Evolutionary conservation across 495 filamentous ascomycete species (phyloP).

Genomic region (Hypoxylon crocopeplum): DNA sequence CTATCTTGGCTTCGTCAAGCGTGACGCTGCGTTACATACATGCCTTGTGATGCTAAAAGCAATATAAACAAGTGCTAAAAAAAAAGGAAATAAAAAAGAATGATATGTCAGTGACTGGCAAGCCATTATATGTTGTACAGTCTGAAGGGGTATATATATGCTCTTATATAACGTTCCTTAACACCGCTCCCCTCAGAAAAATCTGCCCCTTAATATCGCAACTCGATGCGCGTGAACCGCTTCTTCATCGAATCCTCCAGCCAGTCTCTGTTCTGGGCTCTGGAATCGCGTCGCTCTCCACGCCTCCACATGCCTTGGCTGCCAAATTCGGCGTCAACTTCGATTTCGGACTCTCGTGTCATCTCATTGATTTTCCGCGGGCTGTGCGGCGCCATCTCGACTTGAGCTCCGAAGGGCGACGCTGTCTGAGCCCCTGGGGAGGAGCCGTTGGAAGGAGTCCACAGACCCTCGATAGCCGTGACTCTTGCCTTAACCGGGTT

Average conservation of each 20-base stretch:
- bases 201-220: conserved; percentile 29
- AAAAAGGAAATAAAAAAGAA: conserved; percentile 19
- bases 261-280: conserved; percentile 31
- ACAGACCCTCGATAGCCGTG: background rate
- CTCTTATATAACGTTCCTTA: conserved; percentile 18
- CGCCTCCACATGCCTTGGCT: conserved; percentile 29
- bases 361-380: conserved; percentile 3
- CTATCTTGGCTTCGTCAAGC: conserved; percentile 29
- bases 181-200: conserved; percentile 1
- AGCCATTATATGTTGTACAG: conserved; percentile 28
- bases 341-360: background rate
- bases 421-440: background rate
- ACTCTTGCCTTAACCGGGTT: background rate
- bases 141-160: conserved; percentile 26
- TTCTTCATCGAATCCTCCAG: conserved; percentile 37
- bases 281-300: background rate
- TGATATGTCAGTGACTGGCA: background rate
- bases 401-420: background rate
- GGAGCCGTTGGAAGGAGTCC: conserved; percentile 1
- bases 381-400: background rate
- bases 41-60: conserved; percentile 3
- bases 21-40: conserved; percentile 29
- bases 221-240: conserved; percentile 35
- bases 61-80: conserved; percentile 5
- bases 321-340: conserved; percentile 11